Conservation (phyloP, 2,329 filamentous ascomycete species). For the Emergomyces orientalis region DNA sequence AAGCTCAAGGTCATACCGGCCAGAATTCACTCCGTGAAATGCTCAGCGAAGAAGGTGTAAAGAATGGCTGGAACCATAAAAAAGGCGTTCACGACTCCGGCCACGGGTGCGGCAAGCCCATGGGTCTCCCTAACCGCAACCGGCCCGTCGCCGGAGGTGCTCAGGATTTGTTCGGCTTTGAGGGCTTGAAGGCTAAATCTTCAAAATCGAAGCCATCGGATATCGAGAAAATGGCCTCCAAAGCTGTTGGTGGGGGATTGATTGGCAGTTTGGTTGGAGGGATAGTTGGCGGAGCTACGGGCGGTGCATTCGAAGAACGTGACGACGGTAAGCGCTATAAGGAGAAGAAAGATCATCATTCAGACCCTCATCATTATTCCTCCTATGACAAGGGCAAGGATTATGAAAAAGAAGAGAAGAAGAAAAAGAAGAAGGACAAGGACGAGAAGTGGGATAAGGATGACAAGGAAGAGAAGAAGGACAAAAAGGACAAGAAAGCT, state of each 20-base stretch:
- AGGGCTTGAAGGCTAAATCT: constrained; percentile 18
- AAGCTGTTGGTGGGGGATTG: constrained; percentile 55
- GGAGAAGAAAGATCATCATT: constrained; percentile 1
- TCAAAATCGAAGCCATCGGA: constrained; percentile 21
- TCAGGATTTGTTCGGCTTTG: constrained; percentile 31
- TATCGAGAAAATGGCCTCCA: constrained; percentile 46
- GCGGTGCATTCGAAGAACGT: constrained; percentile 55
- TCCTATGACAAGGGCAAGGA: not conserved
- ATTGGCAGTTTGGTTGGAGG: constrained; percentile 63
- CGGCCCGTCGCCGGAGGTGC: constrained; percentile 19
- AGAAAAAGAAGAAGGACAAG: constrained; percentile 14
- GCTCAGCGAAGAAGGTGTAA: constrained; percentile 68
- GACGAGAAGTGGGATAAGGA: constrained; percentile 8
- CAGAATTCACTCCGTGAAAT: constrained; percentile 61
- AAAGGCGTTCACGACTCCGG: constrained; percentile 74
- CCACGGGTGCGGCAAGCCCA: constrained; percentile 72
- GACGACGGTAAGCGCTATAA: constrained; percentile 46
- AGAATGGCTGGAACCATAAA: constrained; percentile 73
- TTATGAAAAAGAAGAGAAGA: constrained; percentile 6
- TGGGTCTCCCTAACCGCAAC: constrained; percentile 59
- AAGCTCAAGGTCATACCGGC: constrained; percentile 51
- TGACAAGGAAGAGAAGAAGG: not conserved
- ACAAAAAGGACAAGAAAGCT: constrained; percentile 2
- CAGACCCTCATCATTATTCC: not conserved
- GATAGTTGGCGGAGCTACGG: constrained; percentile 49